Evolutionary conservation across 1,284 basidiomycete genomes (phyloP), one percentile per base, ranked within the genome.

Genomic region (Apiotrichum montevideense): DNA sequence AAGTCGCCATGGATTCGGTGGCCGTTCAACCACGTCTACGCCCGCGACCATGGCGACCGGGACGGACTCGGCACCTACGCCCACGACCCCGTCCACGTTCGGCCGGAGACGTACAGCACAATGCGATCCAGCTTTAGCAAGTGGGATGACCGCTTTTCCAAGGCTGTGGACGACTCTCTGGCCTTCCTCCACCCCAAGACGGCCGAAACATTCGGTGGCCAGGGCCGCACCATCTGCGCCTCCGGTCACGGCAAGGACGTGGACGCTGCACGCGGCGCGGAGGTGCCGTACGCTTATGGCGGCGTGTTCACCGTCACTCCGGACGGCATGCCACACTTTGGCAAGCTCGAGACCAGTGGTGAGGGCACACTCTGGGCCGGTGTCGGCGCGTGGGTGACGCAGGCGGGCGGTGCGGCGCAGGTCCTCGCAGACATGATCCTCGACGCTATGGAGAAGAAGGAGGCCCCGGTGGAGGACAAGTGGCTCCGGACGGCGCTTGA

Each of bases 341-440:
- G 67, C 9, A 37, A 50, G 40, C 32, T 66, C n/a, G 32, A 29
- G 4, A 49, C 54, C 3, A 37, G 32, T 11, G 64, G 63, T 0
- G 37, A 39, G 13, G 37, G 37, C 8, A 13, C 8, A 13, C n/a
- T 67, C 21, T 69, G 56, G 40, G 55, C 48, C 51, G 63, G 59
- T 1, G 58, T 67, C n/a, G 66, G 61, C 0, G 58, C 59, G 3
- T 67, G 67, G 67, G 67, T 69, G 14, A 69, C 66, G 11, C 63
- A 67, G 37, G 67, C 65, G 3, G 66, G 57, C 0, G 67, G 64
- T 2, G 29, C 41, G 21, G 58, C 61, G 6, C 58, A 52, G 5
- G 32, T 69, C 33, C 55, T 67, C 15, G 66, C 66, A 1, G 54
- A 54, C 33, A 35, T 54, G 57, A 51, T 69, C n/a, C 37, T 62